Percentiles rank a stretch among this genome's conserved stretches.
These are phyloP conservation scores for Persicaria tinctoria DNA, from an alignment of 148 eudicot genomes.

Conservation along the genomic window DNA sequence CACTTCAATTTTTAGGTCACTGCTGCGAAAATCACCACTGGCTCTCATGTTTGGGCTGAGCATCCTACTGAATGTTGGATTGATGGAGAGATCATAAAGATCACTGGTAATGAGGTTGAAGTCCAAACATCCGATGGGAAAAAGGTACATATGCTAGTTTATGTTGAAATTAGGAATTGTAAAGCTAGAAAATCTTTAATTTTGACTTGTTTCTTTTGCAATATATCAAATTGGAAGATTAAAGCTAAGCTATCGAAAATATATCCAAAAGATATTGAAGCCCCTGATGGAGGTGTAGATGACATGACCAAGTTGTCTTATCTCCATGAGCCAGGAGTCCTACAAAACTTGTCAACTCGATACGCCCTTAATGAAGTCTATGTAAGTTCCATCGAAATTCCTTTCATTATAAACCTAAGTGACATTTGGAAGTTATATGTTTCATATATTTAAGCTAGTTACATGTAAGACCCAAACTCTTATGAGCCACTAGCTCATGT, in stretches of 20 bases:
- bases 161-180: neutral
- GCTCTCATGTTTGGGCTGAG: slow-evolving; percentile 62
- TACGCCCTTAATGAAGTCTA: slow-evolving; percentile 76
- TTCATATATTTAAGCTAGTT: neutral
- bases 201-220: neutral
- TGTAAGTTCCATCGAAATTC: slow-evolving; percentile 35
- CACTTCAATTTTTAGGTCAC: slow-evolving; percentile 16
- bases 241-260: slow-evolving; percentile 39
- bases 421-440: no score
- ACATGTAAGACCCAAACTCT: no score
- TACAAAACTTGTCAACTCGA: slow-evolving; percentile 71
- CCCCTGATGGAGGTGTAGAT: slow-evolving; percentile 91
- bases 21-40: slow-evolving; percentile 39
- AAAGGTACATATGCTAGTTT: slow-evolving; percentile 22
- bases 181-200: neutral
- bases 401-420: neutral
- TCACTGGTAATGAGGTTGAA: slow-evolving; percentile 40
- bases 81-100: slow-evolving; percentile 49
- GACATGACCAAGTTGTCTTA: slow-evolving; percentile 96
- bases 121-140: slow-evolving; percentile 40
- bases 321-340: slow-evolving; percentile 92
- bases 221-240: slow-evolving; percentile 25
- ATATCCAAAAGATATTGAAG: slow-evolving; percentile 81
- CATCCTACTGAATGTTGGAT: slow-evolving; percentile 47
- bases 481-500: no score